Evolutionary conservation across 768 basidiomycete species (phyloP), one percentile per base, ranked within the genome.

Genomic region (Boletus pseudo-olivaceus): DNA sequence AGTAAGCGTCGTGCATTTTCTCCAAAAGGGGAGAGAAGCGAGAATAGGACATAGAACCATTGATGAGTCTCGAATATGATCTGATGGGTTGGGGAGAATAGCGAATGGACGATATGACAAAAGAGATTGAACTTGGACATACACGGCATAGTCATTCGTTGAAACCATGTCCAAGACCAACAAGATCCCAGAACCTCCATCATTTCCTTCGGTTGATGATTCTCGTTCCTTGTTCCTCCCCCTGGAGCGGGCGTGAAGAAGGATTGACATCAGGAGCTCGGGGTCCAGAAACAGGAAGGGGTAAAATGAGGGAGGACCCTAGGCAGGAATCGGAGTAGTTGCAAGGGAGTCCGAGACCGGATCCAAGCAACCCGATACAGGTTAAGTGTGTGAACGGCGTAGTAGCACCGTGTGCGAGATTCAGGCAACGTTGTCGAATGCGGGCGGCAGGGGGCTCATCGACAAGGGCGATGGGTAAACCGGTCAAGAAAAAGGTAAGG

Each of bases 141-240:
- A 88, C 88, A 82, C 76, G 60, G 85, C 79, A 59, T 76, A 83
- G 7, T 77, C 68, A 15, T 79, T 79, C 37, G 72, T 76, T 2
- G 77, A 78, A n/a, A 82, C 73, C 67, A 84, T 70, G 50, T 82
- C 68, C 57, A 89, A 64, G 20, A 76, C 78, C 19, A 90, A 60
- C 12, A 90, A 77, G 27, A 85, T 71, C 5, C 88, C 88, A 27
- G 71, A 77, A 3, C 66, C 48, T 17, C 77, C 82, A 0, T 82
- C 83, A 46, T 60, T 35, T 19, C 82, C 82, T 56, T 74, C 72
- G 50, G 76, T 71, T 30, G 48, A 26, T 6, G 47, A 35, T 38
- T 56, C 46, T 4, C 61, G 56, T 49, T 59, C 39, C 57, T 54
- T 42, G 56, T 34, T 49, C 43, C 56, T 33, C 33, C 49, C 53